phyloP scores from a whole-genome alignment of 345 rosid species.

The Theobroma cacao region DNA sequence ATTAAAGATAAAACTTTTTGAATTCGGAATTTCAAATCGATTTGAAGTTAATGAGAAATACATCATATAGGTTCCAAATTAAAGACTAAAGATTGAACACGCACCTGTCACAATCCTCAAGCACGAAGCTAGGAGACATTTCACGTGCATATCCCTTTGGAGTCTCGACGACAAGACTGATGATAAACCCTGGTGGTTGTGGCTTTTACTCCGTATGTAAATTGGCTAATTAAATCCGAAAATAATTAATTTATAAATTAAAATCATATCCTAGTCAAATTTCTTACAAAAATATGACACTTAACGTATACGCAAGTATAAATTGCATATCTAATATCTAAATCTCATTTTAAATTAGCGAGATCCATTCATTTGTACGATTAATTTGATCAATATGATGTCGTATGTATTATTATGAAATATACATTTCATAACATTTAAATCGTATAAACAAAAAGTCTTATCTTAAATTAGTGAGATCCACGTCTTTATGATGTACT shows the following conservation, averaged over 20 bases:
- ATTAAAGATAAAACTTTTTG: not conserved
- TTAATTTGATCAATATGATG: too few species aligned
- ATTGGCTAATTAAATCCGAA: not conserved
- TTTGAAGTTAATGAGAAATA: conserved; percentile 6
- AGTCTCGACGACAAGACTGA: not conserved
- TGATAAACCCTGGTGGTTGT: not conserved
- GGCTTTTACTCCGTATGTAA: not conserved
- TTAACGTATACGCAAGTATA: too few species aligned
- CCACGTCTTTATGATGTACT: not conserved
- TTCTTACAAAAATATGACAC: too few species aligned
- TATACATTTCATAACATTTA: too few species aligned
- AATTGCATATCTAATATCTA: too few species aligned
- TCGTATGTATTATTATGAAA: too few species aligned
- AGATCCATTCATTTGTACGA: too few species aligned
- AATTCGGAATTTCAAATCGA: not conserved
- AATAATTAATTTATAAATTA: not conserved
- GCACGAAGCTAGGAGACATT: not conserved
- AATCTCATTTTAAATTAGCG: too few species aligned
- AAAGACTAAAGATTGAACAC: not conserved
- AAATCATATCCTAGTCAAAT: not conserved
- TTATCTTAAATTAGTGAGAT: not conserved
- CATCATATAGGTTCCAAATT: not conserved
- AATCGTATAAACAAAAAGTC: not conserved
- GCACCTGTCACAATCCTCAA: not conserved
- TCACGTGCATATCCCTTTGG: not conserved